Evolutionary conservation across 164 flowering plant species (phyloP), one percentile per base, ranked within the genome.

Genomic region (Magnolia kwangsiensis): DNA sequence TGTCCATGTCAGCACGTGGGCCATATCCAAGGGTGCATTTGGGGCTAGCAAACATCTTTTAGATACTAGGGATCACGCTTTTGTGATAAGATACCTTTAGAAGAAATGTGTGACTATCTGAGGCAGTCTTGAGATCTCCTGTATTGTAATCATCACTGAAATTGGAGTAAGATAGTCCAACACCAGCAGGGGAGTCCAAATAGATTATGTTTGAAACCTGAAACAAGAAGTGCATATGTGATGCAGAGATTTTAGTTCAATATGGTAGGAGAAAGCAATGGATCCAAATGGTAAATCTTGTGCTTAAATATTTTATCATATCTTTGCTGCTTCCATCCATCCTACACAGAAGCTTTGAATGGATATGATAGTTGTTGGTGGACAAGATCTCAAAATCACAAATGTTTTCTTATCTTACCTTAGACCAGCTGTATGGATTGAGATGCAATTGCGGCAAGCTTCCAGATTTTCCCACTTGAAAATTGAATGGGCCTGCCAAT

Each of bases 141-240:
- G 98, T 96, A 10, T 2, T 16, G 66, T 94, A 96, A 72, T 91
- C 97, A 2, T 76, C 73, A 64, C 10, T 16, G 55, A 85, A 86
- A 23, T 81, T 74, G 0, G 98, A 91, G 84, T 94, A 96, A 23
- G 99, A 94, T 45, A 89, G 81, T 69, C 99, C 98, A 81, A 96
- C 99, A 69, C 99, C 98, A 74, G 90, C 90, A 19, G 99, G 99
- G 65, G 98, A 96, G 82, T 96, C 99, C 86, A 96, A 81, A 83
- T 96, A 94, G 73, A 94, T 84, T 31, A 93, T 85, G 78, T 80
- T 96, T 37, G 98, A 96, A 49, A 96, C 95, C 98, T 96, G 84
- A 67, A 80, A 82, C 1, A 8, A 55, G 18, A 11, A 55, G 61
- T 55, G 61, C 61, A 55, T 55, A 11, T 11, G 18, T 55, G 13